These are phyloP conservation scores for Vachellia collinsii DNA, from an alignment of 306 rosid genomes.

Conservation along the genomic window DNA sequence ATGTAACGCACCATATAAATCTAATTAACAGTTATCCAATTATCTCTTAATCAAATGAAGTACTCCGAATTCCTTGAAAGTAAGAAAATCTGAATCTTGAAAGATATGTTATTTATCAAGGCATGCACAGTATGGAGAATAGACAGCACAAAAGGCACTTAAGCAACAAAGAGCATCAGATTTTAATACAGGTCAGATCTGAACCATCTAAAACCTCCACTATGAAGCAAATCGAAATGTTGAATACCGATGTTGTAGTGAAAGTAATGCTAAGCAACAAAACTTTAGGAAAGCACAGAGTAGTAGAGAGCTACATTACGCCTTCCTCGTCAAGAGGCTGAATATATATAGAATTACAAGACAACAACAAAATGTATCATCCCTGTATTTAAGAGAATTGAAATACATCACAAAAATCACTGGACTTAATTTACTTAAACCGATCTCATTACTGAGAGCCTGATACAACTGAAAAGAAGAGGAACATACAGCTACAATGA, in stretches of 20 bases:
- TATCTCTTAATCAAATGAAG: neutral
- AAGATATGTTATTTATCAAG: neutral
- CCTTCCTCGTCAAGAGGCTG: neutral
- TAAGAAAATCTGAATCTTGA: neutral
- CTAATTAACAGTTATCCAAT: neutral
- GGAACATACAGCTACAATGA: conserved; percentile 8
- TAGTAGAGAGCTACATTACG: neutral
- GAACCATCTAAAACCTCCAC: neutral
- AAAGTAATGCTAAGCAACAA: neutral
- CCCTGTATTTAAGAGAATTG: neutral
- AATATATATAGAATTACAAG: neutral
- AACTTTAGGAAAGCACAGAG: neutral
- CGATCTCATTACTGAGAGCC: neutral
- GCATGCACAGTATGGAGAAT: neutral
- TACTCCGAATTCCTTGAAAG: neutral
- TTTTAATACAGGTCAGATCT: neutral
- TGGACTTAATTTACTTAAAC: neutral
- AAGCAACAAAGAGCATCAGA: neutral
- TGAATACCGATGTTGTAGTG: conserved; percentile 1
- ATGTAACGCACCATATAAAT: conserved; percentile 34
- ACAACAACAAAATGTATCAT: neutral
- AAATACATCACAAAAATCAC: conserved; percentile 1
- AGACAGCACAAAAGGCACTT: neutral
- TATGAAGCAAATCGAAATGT: neutral
- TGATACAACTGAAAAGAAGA: conserved; percentile 2